Conservation (phyloP, 2,329 filamentous ascomycete species). For the Coleophoma crateriformis region DNA sequence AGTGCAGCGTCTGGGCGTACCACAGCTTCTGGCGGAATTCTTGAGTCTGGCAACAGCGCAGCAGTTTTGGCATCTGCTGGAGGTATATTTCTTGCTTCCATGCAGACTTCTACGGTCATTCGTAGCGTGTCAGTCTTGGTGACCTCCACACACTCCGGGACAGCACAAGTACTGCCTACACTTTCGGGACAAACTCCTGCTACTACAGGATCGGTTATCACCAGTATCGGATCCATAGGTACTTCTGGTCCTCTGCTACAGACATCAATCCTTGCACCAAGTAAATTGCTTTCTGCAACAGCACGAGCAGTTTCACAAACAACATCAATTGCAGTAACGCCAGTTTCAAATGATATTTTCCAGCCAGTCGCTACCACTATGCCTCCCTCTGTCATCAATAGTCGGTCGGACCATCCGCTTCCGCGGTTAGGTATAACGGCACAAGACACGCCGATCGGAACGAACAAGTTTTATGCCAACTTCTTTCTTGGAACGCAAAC, state of each 20-base stretch:
- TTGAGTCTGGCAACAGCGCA: too few relatives aligned
- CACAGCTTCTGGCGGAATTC: background rate
- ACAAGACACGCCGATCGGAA: constrained; percentile 47
- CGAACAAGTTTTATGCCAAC: constrained; percentile 80
- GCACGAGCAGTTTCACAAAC: background rate
- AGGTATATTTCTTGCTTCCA: constrained; percentile 4
- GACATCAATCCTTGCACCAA: constrained; percentile 14
- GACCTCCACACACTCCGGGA: constrained; percentile 23
- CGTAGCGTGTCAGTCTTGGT: constrained; percentile 26
- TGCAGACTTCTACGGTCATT: constrained; percentile 10
- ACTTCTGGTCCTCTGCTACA: constrained; percentile 14
- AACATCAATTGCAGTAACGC: constrained; percentile 1
- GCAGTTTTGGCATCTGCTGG: background rate
- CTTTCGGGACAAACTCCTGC: constrained; percentile 21
- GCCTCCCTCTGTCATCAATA: constrained; percentile 41
- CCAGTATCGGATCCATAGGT: constrained; percentile 22
- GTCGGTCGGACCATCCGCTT: constrained; percentile 52
- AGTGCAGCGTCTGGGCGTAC: background rate
- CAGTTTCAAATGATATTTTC: constrained; percentile 43
- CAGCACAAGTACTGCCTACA: constrained; percentile 29
- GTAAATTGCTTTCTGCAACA: constrained; percentile 4
- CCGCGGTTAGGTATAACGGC: constrained; percentile 42
- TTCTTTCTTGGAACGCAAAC: constrained; percentile 72
- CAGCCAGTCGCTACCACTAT: constrained; percentile 47
- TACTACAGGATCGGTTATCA: constrained; percentile 28